Percentiles rank a stretch among this genome's conserved stretches.
phyloP scores from a whole-genome alignment of 768 basidiomycete genomes.

The Lactarius sanguifluus region DNA sequence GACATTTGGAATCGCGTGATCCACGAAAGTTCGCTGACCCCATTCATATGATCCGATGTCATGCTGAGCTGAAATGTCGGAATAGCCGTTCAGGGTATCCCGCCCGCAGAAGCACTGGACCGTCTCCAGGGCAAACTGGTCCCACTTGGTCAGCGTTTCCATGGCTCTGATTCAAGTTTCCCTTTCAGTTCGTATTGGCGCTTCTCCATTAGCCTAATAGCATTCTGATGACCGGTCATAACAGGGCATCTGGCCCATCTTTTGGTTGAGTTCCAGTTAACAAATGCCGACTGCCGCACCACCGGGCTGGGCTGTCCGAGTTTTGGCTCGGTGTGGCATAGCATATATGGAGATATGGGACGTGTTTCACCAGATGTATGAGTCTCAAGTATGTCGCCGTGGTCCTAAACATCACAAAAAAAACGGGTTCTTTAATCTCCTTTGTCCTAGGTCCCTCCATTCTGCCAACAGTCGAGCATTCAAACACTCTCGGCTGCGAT shows the following conservation, averaged over 20 bases:
- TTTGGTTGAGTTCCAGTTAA: conserved; percentile 70
- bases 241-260: conserved; percentile 74
- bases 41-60: not conserved
- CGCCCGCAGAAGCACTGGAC: conserved; percentile 56
- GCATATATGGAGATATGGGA: conserved; percentile 84
- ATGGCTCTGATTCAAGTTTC: conserved; percentile 88
- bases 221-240: conserved; percentile 11
- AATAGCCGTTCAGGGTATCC: conserved; percentile 57
- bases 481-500: conserved; percentile 81
- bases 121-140: conserved; percentile 62
- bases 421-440: not conserved
- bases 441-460: conserved; percentile 65
- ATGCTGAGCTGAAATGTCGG: not conserved
- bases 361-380: conserved; percentile 77
- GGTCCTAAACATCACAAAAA: not conserved
- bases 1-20: conserved; percentile 91
- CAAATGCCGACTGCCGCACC: conserved; percentile 57
- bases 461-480: conserved; percentile 76
- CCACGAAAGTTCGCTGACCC: conserved; percentile 59
- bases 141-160: conserved; percentile 80
- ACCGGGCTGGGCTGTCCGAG: conserved; percentile 79
- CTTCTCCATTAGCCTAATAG: not conserved
- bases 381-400: conserved; percentile 48
- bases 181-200: conserved; percentile 68
- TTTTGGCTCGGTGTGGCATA: conserved; percentile 79